Conservation (phyloP, 75 land plant genomes). For the Selaginella tamariscina region DNA sequence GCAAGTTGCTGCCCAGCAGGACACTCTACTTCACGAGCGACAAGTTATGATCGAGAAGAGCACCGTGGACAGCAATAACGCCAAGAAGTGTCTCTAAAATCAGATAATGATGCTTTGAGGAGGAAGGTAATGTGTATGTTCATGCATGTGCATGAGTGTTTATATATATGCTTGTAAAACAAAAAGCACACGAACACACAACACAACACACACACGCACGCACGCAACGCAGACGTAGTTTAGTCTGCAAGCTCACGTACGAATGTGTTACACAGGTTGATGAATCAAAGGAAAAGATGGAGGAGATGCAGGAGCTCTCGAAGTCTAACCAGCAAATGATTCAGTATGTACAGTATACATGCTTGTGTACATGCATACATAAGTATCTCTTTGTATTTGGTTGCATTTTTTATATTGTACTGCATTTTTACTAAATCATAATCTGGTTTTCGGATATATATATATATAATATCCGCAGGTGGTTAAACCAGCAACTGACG, state of each 20-base stretch:
- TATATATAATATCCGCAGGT: too few relatives aligned
- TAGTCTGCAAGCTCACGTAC: too few relatives aligned
- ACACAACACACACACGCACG: too few relatives aligned
- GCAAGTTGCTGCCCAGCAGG: conserved; percentile 29
- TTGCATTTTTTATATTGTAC: not conserved
- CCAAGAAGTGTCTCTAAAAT: conserved; percentile 19
- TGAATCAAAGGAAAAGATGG: conserved; percentile 23
- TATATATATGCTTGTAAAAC: not conserved
- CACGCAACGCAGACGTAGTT: too few relatives aligned
- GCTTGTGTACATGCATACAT: too few relatives aligned
- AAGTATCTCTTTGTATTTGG: too few relatives aligned
- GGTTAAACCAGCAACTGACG: not conserved
- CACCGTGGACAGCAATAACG: conserved; percentile 19
- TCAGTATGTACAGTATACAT: conserved; percentile 24
- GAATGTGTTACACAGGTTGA: conserved; percentile 24
- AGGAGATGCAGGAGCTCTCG: conserved; percentile 26
- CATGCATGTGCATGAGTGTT: not conserved
- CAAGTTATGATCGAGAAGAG: conserved; percentile 31
- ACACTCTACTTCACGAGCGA: conserved; percentile 24
- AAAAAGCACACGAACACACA: too few relatives aligned
- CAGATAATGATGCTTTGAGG: conserved; percentile 20
- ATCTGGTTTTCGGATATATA: too few relatives aligned
- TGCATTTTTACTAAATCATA: too few relatives aligned
- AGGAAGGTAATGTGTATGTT: conserved; percentile 22
- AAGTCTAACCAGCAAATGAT: conserved; percentile 39